Percentiles rank a stretch among this genome's conserved stretches.
Conservation (phyloP, 257 asterid species). For the Coffea eugenioides region DNA sequence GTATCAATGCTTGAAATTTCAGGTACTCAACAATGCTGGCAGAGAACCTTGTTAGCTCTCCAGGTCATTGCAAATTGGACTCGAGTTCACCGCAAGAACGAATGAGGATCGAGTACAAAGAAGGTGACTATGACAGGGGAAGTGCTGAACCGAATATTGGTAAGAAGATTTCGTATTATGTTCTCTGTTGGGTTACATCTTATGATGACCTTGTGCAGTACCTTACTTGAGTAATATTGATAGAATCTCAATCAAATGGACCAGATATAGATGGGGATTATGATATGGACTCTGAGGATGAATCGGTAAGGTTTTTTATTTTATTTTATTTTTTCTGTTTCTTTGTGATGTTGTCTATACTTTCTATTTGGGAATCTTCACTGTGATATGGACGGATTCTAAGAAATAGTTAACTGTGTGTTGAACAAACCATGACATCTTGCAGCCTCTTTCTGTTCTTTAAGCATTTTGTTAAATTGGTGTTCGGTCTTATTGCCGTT, state of each 20-base stretch:
- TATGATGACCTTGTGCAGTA: conserved; percentile 22
- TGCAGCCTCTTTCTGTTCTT: not conserved
- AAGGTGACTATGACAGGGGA: conserved; percentile 36
- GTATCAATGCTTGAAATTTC: conserved; percentile 17
- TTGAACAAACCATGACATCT: not conserved
- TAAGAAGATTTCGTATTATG: conserved; percentile 27
- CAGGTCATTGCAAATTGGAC: conserved; percentile 43
- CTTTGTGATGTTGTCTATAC: not conserved
- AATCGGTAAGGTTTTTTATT: conserved; percentile 55
- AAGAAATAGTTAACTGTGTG: not conserved
- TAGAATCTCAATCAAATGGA: conserved; percentile 70
- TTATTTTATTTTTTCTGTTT: not conserved
- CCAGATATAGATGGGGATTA: conserved; percentile 72
- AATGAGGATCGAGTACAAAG: conserved; percentile 35
- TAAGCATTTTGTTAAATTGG: not conserved
- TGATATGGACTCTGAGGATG: conserved; percentile 62
- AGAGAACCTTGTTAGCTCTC: conserved; percentile 80
- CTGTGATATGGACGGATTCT: not conserved
- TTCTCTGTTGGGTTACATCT: conserved; percentile 16
- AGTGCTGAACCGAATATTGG: conserved; percentile 50
- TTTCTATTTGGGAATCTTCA: not conserved
- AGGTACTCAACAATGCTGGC: conserved; percentile 99
- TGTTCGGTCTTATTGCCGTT: not conserved
- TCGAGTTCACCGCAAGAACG: conserved; percentile 38
- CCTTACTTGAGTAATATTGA: conserved; percentile 36